Conservation (phyloP, 768 basidiomycete species). For the Mrakia gelida region DNA sequence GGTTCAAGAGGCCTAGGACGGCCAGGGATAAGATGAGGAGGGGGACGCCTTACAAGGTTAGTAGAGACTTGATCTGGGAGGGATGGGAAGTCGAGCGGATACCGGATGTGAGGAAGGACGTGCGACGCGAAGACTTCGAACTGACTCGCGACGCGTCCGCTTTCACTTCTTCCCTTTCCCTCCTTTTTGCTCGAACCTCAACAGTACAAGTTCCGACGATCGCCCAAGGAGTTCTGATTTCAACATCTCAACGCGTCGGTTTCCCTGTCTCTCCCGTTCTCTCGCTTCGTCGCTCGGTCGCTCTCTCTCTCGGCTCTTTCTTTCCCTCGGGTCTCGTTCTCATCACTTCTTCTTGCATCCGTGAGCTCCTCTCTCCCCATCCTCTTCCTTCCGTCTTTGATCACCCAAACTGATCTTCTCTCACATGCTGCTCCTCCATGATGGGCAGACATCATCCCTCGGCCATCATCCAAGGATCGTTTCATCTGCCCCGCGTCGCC, state of each 20-base stretch:
- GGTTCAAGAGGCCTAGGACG: conserved; percentile 27
- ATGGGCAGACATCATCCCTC: conserved; percentile 6
- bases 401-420: neutral
- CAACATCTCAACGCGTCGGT: neutral
- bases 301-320: neutral
- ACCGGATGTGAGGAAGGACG: neutral
- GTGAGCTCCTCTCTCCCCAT: neutral
- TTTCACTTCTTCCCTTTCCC: neutral
- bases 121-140: neutral
- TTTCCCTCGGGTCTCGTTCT: neutral
- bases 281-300: too few relatives aligned
- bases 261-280: neutral
- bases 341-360: neutral
- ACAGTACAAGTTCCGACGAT: conserved; percentile 33
- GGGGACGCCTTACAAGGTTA: conserved; percentile 31
- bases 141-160: neutral
- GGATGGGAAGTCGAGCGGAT: too few relatives aligned
- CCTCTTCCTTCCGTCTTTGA: neutral
- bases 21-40: conserved; percentile 25
- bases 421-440: neutral
- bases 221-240: conserved; percentile 29
- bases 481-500: neutral
- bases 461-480: neutral
- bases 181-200: neutral
- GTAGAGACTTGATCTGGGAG: neutral